phyloP scores from a whole-genome alignment of 108 stramenopile genomes.

The Cyclotella choctawhatcheeana region DNA sequence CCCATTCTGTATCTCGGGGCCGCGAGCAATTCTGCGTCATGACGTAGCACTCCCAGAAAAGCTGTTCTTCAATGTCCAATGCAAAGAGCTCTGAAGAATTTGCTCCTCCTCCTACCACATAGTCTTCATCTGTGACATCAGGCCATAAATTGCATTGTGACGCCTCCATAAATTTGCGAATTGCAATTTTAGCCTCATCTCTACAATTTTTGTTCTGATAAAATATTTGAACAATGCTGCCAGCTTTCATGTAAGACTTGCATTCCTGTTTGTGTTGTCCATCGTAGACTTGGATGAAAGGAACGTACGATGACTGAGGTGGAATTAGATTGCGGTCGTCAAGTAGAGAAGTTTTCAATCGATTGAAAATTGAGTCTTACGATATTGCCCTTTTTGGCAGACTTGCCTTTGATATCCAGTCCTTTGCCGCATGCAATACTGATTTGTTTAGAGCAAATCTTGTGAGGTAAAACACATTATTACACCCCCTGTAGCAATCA shows the following conservation, averaged over 20 bases:
- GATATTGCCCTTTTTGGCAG: conserved; percentile 54
- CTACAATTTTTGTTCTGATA: conserved; percentile 54
- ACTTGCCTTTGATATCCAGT: conserved; percentile 62
- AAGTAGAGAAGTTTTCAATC: no score
- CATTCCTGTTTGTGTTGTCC: conserved; percentile 61
- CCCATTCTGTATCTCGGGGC: conserved; percentile 45
- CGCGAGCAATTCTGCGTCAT: conserved; percentile 58
- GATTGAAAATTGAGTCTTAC: no score
- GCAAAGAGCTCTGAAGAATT: background rate
- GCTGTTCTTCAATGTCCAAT: conserved; percentile 60
- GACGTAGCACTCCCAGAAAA: conserved; percentile 73
- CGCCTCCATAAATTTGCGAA: conserved; percentile 36
- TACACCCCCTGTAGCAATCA: no score
- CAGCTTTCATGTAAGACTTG: conserved; percentile 36
- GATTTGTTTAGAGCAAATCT: no score
- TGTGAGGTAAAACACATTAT: no score
- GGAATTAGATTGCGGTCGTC: no score
- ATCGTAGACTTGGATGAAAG: conserved; percentile 60
- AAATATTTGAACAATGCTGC: conserved; percentile 63
- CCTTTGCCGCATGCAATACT: conserved; percentile 59
- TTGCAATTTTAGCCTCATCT: conserved; percentile 38
- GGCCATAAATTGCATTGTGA: conserved; percentile 42
- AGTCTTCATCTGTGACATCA: conserved; percentile 10
- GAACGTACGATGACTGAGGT: conserved; percentile 52
- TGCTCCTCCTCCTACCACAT: background rate